Evolutionary conservation across 257 asterid genomes (phyloP), one percentile per base, ranked within the genome.

Genomic region (Rubia yunnanensis): DNA sequence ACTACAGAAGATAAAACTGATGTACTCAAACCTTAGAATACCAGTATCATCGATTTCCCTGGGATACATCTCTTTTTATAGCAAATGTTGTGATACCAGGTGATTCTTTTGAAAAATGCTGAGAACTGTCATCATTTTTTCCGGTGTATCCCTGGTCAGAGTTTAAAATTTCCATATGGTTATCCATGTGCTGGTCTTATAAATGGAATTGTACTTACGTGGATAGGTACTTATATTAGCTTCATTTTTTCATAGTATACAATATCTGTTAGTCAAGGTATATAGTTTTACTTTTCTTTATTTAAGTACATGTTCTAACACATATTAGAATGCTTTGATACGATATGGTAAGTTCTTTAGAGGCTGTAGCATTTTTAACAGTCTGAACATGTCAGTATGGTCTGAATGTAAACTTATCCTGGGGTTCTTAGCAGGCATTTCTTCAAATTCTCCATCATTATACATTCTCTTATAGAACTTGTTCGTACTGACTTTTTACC

Each of bases 401-500:
- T 10, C 44, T 62, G 54, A 28, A 13, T 24, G 1, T 36, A 36
- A 7, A 36, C 7, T 2, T 52, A 34, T 61, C 22, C 11, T 14
- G n/a, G 26, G 65, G 27, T 32, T 38, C 36, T 49, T 20, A 23
- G 28, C 50, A 32, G 62, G 31, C 35, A 48, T 22, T 38, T 70
- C 41, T 1, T 48, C 23, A 46, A 17, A 26, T 61, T 28, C 60
- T 52, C 26, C 54, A 30, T 15, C 17, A 20, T 27, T 36, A n/a
- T 14, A 14, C 14, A 6, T 48, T 53, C 65, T 28, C 56, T 71
- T 71, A 36, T 13, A 10, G 7, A 35, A 35, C 54, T 58, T n/a
- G 8, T 70, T 69, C 61, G 22, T 66, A 61, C 50, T 64, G 34
- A 24, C 31, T 62, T 64, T 61, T 55, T 49, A 49, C 22, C 54